Conservation (phyloP, 768 basidiomycete genomes). For the Termitomyces sp. region DNA sequence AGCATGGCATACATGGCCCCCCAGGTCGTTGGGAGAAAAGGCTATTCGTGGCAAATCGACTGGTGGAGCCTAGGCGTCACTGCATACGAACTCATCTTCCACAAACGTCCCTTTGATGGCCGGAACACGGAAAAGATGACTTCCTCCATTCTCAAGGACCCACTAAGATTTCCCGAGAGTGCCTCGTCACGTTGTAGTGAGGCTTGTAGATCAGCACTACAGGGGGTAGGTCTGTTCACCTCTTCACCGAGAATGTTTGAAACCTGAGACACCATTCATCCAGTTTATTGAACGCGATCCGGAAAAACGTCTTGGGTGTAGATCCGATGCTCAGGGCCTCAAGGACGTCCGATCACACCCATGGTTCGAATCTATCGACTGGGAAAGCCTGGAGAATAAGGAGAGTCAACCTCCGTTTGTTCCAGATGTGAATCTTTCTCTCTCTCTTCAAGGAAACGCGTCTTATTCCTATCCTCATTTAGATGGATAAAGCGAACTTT, state of each 20-base stretch:
- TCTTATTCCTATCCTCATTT: conserved; percentile 11
- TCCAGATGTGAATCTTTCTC: conserved; percentile 72
- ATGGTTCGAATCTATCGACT: conserved; percentile 84
- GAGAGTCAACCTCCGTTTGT: conserved; percentile 78
- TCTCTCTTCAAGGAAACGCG: neutral
- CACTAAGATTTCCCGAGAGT: conserved; percentile 74
- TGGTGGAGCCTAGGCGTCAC: conserved; percentile 96
- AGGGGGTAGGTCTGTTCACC: conserved; percentile 47
- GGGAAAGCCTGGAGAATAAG: conserved; percentile 74
- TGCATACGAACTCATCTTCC: conserved; percentile 86
- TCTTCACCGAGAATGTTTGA: conserved; percentile 6
- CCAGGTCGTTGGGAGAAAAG: conserved; percentile 87
- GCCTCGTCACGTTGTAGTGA: conserved; percentile 57
- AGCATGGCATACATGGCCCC: conserved; percentile 99
- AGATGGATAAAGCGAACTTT: conserved; percentile 98
- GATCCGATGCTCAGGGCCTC: conserved; percentile 62
- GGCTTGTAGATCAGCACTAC: conserved; percentile 64
- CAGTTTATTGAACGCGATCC: conserved; percentile 87
- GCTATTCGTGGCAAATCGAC: conserved; percentile 91
- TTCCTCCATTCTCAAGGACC: conserved; percentile 78
- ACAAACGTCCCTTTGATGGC: conserved; percentile 84
- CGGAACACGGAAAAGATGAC: conserved; percentile 87
- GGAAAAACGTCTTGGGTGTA: conserved; percentile 77
- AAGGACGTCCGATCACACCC: conserved; percentile 78
- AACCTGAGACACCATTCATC: conserved; percentile 17